These are phyloP conservation scores for Macadamia integrifolia DNA, from an alignment of 164 flowering plant genomes.

Conservation along the genomic window DNA sequence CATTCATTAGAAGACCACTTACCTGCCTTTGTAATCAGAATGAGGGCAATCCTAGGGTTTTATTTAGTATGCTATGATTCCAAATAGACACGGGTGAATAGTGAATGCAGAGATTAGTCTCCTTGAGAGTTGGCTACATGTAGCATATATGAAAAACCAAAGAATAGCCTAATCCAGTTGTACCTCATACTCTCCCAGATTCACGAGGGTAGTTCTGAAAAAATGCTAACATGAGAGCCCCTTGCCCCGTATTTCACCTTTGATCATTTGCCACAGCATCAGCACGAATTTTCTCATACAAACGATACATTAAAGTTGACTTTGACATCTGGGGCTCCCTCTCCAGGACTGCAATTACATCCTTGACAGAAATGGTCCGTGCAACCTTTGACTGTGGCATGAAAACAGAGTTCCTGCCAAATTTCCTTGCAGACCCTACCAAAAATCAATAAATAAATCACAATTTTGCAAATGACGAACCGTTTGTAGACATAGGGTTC, in stretches of 20 bases:
- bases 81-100: no score
- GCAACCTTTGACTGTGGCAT: slow-evolving; percentile 34
- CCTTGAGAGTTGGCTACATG: no score
- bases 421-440: slow-evolving; percentile 43
- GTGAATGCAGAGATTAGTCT: no score
- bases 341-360: slow-evolving; percentile 70
- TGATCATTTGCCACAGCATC: slow-evolving; percentile 22
- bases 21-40: no score
- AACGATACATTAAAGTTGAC: slow-evolving; percentile 55
- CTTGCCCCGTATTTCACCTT: not conserved
- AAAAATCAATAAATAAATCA: slow-evolving; percentile 6
- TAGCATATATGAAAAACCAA: no score
- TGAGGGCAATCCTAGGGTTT: no score
- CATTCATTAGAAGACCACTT: no score
- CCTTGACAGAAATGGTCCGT: slow-evolving; percentile 56
- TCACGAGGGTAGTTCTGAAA: no score
- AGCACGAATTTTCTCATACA: slow-evolving; percentile 41
- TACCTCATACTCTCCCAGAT: no score
- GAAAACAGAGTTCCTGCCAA: slow-evolving; percentile 40
- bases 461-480: not conserved
- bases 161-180: no score
- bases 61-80: no score
- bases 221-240: no score
- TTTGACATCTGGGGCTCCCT: slow-evolving; percentile 84
- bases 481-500: not conserved